Percentiles rank a stretch among this genome's conserved stretches.
These are phyloP conservation scores for Endocarpon pusillum DNA, from an alignment of 495 filamentous ascomycete genomes.

Conservation along the genomic window DNA sequence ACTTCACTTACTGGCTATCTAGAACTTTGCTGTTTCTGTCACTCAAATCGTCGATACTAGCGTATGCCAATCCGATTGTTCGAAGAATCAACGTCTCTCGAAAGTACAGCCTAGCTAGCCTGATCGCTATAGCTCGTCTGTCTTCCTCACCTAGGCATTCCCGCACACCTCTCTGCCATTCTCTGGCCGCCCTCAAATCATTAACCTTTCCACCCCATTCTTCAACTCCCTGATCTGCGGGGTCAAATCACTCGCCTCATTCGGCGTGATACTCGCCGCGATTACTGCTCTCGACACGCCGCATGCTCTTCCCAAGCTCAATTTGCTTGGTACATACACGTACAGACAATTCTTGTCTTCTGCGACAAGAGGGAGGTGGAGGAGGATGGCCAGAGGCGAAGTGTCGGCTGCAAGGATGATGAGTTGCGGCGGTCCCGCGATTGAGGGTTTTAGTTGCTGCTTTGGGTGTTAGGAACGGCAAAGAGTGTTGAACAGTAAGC, in stretches of 20 bases:
- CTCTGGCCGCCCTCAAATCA: slow-evolving; percentile 56
- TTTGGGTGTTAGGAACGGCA: too few species aligned
- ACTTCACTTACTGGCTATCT: too few species aligned
- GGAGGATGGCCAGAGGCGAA: slow-evolving; percentile 31
- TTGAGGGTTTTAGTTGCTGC: slow-evolving; percentile 78
- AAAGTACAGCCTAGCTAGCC: too few species aligned
- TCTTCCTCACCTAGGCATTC: too few species aligned
- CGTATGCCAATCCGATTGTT: too few species aligned
- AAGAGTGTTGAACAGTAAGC: too few species aligned
- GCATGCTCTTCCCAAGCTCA: slow-evolving; percentile 53
- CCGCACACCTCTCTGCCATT: too few species aligned
- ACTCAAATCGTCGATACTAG: too few species aligned
- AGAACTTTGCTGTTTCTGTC: too few species aligned
- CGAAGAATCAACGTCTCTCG: too few species aligned
- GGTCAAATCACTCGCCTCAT: slow-evolving; percentile 79
- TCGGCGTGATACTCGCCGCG: slow-evolving; percentile 71
- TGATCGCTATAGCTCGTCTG: too few species aligned
- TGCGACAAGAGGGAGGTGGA: slow-evolving; percentile 77
- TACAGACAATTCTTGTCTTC: slow-evolving; percentile 65
- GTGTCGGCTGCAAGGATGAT: slow-evolving; percentile 58
- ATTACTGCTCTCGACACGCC: slow-evolving; percentile 51
- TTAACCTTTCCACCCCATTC: slow-evolving; percentile 89
- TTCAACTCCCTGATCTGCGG: slow-evolving; percentile 71
- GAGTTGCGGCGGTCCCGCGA: slow-evolving; percentile 73
- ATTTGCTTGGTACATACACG: slow-evolving; percentile 12